Conservation (phyloP, 164 flowering plant genomes). For the Vitis labrusca region DNA sequence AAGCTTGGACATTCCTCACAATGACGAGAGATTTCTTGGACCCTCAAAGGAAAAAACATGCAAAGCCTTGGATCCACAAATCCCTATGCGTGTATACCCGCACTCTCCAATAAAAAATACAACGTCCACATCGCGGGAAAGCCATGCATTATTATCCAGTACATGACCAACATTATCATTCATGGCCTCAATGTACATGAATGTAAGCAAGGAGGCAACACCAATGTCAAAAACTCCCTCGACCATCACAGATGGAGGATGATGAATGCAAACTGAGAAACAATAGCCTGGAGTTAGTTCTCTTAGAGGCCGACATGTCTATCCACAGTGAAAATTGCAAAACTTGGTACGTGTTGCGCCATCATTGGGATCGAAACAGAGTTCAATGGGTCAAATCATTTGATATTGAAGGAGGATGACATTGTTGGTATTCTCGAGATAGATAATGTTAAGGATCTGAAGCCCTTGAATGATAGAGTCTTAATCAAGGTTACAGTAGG, state of each 20-base stretch:
- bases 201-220: constrained; percentile 62
- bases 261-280: background rate
- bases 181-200: constrained; percentile 80
- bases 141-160: constrained; percentile 75
- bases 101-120: no score
- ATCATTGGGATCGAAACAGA: constrained; percentile 73
- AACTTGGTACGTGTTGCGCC: no score
- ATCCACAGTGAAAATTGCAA: no score
- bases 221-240: constrained; percentile 58
- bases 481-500: constrained; percentile 60
- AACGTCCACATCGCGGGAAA: constrained; percentile 80
- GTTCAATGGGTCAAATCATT: constrained; percentile 72
- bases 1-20: no score
- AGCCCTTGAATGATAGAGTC: constrained; percentile 84
- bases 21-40: no score
- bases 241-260: constrained; percentile 62
- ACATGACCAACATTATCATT: constrained; percentile 66
- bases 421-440: constrained; percentile 90
- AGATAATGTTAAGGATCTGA: constrained; percentile 82
- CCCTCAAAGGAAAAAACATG: no score
- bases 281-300: no score
- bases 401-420: constrained; percentile 90
- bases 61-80: no score
- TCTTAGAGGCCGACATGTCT: no score
- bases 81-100: no score